Evolutionary conservation across 257 asterid species (phyloP).

Genomic region (Jaltomata sinuosa): DNA sequence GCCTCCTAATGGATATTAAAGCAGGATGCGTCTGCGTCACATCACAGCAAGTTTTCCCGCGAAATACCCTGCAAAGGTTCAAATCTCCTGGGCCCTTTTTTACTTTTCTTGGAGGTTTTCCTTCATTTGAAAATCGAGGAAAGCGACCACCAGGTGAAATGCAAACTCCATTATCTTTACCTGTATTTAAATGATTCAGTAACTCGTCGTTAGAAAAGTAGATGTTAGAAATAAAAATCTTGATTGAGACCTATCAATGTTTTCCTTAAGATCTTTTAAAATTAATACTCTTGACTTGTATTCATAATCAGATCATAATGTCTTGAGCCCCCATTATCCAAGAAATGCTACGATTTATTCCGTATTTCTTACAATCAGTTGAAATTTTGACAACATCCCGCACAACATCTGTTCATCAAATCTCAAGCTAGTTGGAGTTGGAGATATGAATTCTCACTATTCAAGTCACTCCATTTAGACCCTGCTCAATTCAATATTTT

Average conservation of each 20-base stretch:
- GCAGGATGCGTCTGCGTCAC: slow-evolving; percentile 83
- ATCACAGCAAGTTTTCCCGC: slow-evolving; percentile 92
- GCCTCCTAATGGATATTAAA: slow-evolving; percentile 66
- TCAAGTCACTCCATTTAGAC: background rate
- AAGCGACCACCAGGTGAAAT: slow-evolving; percentile 92
- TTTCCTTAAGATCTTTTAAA: background rate
- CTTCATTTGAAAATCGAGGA: slow-evolving; percentile 64
- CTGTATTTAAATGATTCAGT: slow-evolving; percentile 26
- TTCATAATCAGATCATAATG: background rate
- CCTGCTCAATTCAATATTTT: background rate
- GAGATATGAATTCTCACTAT: background rate
- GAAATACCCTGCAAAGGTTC: slow-evolving; percentile 82
- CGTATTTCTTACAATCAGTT: background rate
- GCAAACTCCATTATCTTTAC: slow-evolving; percentile 62
- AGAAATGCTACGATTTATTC: background rate
- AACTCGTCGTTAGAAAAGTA: background rate
- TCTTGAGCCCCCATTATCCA: background rate
- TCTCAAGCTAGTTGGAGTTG: background rate
- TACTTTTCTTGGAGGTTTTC: slow-evolving; percentile 75
- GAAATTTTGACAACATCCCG: background rate
- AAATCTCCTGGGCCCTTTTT: slow-evolving; percentile 77
- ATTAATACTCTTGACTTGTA: background rate
- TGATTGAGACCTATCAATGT: background rate
- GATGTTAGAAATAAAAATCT: background rate
- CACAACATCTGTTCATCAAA: background rate